Evolutionary conservation across 2,329 filamentous ascomycete genomes (phyloP).

Genomic region (Ophioceras dolichostomum): DNA sequence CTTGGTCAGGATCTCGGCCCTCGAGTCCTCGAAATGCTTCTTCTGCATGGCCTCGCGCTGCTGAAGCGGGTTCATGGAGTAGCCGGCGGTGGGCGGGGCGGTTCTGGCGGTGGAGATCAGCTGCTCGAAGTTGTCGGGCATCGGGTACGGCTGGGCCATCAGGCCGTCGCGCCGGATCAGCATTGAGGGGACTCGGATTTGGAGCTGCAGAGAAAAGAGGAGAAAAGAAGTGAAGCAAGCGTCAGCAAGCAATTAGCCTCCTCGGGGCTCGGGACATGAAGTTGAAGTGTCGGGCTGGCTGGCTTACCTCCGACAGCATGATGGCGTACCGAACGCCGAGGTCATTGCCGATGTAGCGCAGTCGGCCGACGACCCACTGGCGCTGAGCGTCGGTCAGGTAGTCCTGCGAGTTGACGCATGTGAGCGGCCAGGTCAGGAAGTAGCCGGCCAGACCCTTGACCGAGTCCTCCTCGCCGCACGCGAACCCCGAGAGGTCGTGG

Average conservation of each 20-base stretch:
- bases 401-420: slow-evolving; percentile 41
- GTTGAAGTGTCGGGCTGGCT: neutral
- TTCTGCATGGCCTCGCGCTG: slow-evolving; percentile 35
- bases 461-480: slow-evolving; percentile 34
- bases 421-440: slow-evolving; percentile 47
- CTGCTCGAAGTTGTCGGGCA: slow-evolving; percentile 9
- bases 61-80: slow-evolving; percentile 30
- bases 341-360: slow-evolving; percentile 40
- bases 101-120: slow-evolving; percentile 13
- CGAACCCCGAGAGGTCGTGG: slow-evolving; percentile 30
- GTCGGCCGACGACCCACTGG: slow-evolving; percentile 38
- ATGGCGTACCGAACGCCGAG: slow-evolving; percentile 47
- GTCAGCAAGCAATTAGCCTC: neutral
- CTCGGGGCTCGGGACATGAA: neutral
- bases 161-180: slow-evolving; percentile 42
- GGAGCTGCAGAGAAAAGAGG: slow-evolving; percentile 25
- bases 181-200: slow-evolving; percentile 50
- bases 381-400: slow-evolving; percentile 47
- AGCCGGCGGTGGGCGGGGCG: slow-evolving; percentile 20
- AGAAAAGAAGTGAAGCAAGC: slow-evolving; percentile 1
- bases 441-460: slow-evolving; percentile 45
- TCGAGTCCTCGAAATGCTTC: slow-evolving; percentile 28
- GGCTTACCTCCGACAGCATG: slow-evolving; percentile 38
- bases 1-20: slow-evolving; percentile 27
- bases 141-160: slow-evolving; percentile 29